Base-by-base conservation (phyloP, 306 rosid genomes). In the Begonia peltatifolia region DNA sequence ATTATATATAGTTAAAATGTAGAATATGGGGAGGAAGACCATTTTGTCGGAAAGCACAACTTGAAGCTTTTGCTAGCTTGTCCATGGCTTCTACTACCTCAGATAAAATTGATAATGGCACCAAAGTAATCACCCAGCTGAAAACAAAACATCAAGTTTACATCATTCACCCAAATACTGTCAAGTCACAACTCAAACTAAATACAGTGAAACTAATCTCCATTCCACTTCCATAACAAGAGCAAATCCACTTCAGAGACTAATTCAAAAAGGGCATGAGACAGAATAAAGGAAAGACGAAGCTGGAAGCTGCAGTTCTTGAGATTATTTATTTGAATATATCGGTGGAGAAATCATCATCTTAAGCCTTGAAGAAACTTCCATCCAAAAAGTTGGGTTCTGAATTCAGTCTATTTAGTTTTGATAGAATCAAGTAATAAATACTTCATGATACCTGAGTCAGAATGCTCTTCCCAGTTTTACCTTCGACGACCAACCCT, bases 401-500 rank as follows among this genome's bases (percentile, higher is more conserved):
- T 25, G 35, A 25, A 25, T 1, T 30, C 38, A 30, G 9, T 30
- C 38, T 30, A 20, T 20, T 20, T 20, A 3, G 23, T 20, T 20
- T 20, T 42, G 18, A 42, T 42, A 42, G 12, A 42, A 42, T 12
- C 46, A 42, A 42, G 2, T 42, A 9, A 44, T 10, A 44, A 10
- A 10, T 10, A n/a, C n/a, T 44, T 7, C 50, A 25, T 51, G 11
- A 52, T 55, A 90, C 97, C 97, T 90, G 95, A 49, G 73, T 56
- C 13, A 58, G 70, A 67, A 90, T 90, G 46, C 66, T 62, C 64
- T 78, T 90, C 56, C 95, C 97, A 41, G 94, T 85, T 70, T 82
- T 82, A 47, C 76, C 90, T 75, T 89, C 95, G 44, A 82, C 67
- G 53, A 85, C 82, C 58, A 89, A 76, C 57, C 94, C 95, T 10